Percentiles rank a stretch among this genome's conserved stretches.
Conservation (phyloP, 148 eudicot species). For the Vaccinium myrtillus region DNA sequence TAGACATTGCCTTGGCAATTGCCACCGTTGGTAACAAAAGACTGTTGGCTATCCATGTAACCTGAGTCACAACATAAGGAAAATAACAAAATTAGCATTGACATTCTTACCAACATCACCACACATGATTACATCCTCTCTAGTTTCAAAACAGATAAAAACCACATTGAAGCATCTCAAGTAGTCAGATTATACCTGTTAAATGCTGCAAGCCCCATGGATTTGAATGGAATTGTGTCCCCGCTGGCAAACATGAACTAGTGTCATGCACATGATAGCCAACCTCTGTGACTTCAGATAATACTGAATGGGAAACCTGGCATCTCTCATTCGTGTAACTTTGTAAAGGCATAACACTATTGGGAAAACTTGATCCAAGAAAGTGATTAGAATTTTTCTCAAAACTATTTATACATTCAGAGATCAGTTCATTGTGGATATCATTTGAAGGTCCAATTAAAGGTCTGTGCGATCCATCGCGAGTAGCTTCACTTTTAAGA, state of each 20-base stretch:
- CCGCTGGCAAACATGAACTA: constrained; percentile 26
- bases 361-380: constrained; percentile 41
- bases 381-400: constrained; percentile 44
- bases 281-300: constrained; percentile 34
- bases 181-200: constrained; percentile 29
- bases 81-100: neutral
- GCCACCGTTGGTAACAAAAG: constrained; percentile 16
- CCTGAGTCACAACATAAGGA: constrained; percentile 32
- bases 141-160: neutral
- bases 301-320: constrained; percentile 60
- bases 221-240: constrained; percentile 23
- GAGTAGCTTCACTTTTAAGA: constrained; percentile 41
- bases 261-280: constrained; percentile 26
- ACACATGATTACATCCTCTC: neutral
- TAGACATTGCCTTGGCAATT: constrained; percentile 23
- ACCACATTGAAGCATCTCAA: neutral
- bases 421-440: constrained; percentile 78
- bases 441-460: constrained; percentile 48
- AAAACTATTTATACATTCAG: constrained; percentile 49
- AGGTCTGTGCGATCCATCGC: constrained; percentile 39
- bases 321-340: constrained; percentile 79
- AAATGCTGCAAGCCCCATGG: constrained; percentile 23
- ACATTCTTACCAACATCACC: neutral
- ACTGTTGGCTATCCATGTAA: constrained; percentile 24
- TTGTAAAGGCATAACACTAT: constrained; percentile 96